These are phyloP conservation scores for Oryza brachyantha DNA, from an alignment of 176 grass and related monocot genomes.

Conservation along the genomic window DNA sequence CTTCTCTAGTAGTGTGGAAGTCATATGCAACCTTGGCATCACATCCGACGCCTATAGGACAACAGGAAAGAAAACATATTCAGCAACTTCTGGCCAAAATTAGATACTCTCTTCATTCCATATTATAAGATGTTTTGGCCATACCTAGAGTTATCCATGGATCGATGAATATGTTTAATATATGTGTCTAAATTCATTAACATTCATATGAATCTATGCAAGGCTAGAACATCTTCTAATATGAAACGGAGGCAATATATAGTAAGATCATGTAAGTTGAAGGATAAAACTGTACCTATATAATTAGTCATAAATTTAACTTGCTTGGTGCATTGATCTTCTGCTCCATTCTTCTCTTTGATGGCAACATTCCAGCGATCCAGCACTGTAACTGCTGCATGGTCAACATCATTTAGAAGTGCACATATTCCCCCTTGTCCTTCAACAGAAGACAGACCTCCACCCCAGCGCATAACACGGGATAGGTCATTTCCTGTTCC, in stretches of 20 bases:
- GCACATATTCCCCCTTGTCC: slow-evolving; percentile 69
- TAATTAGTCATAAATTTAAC: slow-evolving; percentile 96
- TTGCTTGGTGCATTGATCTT: slow-evolving; percentile 53
- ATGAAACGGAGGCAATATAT: too few relatives aligned
- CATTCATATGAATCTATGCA: too few relatives aligned
- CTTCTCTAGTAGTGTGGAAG: slow-evolving; percentile 80
- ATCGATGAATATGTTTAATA: too few relatives aligned
- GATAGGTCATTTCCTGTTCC: slow-evolving; percentile 94
- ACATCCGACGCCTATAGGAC: slow-evolving; percentile 75
- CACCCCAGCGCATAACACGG: slow-evolving; percentile 75
- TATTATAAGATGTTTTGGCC: too few relatives aligned
- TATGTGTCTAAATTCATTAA: too few relatives aligned
- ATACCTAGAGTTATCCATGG: too few relatives aligned
- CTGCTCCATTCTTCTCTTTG: slow-evolving; percentile 43
- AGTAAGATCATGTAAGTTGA: background rate
- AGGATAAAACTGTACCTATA: slow-evolving; percentile 48
- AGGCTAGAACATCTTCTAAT: too few relatives aligned
- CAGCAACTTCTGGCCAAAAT: background rate
- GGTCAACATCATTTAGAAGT: slow-evolving; percentile 75
- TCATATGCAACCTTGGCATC: slow-evolving; percentile 98
- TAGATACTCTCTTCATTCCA: too few relatives aligned
- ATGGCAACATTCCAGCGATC: slow-evolving; percentile 87
- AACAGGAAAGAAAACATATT: slow-evolving; percentile 24
- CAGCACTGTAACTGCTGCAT: slow-evolving; percentile 75
- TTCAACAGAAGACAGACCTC: slow-evolving; percentile 79